Evolutionary conservation across 768 basidiomycete species (phyloP).

Genomic region (Phanerochaete sordida): DNA sequence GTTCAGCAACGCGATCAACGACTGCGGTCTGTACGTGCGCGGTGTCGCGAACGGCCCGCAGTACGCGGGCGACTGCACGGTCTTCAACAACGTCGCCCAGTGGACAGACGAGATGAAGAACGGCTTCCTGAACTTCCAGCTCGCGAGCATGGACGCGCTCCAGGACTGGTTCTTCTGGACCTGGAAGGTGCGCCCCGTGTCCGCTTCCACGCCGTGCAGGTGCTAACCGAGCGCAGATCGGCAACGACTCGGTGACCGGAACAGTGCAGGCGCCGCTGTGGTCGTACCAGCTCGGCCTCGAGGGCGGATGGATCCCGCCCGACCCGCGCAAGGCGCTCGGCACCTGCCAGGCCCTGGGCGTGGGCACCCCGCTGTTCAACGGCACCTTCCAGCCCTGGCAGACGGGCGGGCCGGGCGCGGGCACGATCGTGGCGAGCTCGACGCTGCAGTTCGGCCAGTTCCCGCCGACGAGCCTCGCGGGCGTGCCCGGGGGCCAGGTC

Average conservation of each 20-base stretch:
- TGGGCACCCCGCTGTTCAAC: slow-evolving; percentile 39
- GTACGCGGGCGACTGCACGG: slow-evolving; percentile 31
- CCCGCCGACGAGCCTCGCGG: slow-evolving; percentile 49
- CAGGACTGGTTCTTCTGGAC: slow-evolving; percentile 76
- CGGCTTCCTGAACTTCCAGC: slow-evolving; percentile 47
- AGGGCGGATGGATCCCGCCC: slow-evolving; percentile 70
- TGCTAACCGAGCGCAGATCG: slow-evolving; percentile 38
- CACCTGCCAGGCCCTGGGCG: slow-evolving; percentile 55
- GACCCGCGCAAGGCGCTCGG: slow-evolving; percentile 67
- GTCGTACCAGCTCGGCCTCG: slow-evolving; percentile 67
- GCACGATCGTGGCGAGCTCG: slow-evolving; percentile 39
- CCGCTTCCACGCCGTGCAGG: not conserved
- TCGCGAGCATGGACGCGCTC: slow-evolving; percentile 62
- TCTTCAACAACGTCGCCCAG: slow-evolving; percentile 43
- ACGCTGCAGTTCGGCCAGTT: slow-evolving; percentile 42
- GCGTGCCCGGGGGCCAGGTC: slow-evolving; percentile 34
- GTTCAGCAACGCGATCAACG: slow-evolving; percentile 63
- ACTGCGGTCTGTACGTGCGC: slow-evolving; percentile 53
- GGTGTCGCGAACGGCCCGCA: slow-evolving; percentile 26
- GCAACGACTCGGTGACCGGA: slow-evolving; percentile 46
- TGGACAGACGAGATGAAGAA: slow-evolving; percentile 49
- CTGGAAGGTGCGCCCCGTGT: slow-evolving; percentile 50
- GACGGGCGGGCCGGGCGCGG: slow-evolving; percentile 59
- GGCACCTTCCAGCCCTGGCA: slow-evolving; percentile 56
- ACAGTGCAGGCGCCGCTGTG: slow-evolving; percentile 53